Conservation (phyloP, 768 basidiomycete species). For the Chalciporus pseudorubinellus region DNA sequence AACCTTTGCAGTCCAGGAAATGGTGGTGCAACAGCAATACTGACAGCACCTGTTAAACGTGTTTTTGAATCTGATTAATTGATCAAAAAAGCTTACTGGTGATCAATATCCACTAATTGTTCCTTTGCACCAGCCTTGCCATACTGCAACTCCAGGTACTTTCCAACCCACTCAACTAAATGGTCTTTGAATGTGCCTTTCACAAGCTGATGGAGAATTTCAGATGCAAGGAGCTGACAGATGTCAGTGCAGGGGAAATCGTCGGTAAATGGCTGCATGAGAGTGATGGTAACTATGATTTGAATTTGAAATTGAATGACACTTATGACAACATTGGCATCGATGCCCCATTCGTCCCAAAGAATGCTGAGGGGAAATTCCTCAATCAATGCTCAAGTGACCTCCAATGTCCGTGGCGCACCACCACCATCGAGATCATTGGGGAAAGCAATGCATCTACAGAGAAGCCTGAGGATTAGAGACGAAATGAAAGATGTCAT, state of each 20-base stretch:
- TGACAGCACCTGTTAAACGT: neutral
- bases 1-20: neutral
- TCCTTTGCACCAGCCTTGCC: constrained; percentile 10
- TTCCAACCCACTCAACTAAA: constrained; percentile 31
- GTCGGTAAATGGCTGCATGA: constrained; percentile 31
- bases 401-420: neutral
- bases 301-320: neutral
- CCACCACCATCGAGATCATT: neutral
- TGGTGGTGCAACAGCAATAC: neutral
- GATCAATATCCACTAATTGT: constrained; percentile 33
- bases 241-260: no score
- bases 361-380: no score
- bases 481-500: neutral
- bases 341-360: constrained; percentile 4
- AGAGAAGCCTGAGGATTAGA: neutral
- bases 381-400: neutral
- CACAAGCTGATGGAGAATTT: constrained; percentile 36
- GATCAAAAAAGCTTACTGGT: constrained; percentile 11
- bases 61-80: neutral
- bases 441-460: no score
- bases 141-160: constrained; percentile 18
- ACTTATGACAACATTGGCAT: neutral
- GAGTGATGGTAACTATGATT: neutral
- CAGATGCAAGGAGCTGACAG: constrained; percentile 28
- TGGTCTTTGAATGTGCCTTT: no score